A percentile compares a stretch with the other conserved stretches of the same genome.
Evolutionary conservation across 106 monocot species (phyloP).

Genomic region (Posidonia australis): DNA sequence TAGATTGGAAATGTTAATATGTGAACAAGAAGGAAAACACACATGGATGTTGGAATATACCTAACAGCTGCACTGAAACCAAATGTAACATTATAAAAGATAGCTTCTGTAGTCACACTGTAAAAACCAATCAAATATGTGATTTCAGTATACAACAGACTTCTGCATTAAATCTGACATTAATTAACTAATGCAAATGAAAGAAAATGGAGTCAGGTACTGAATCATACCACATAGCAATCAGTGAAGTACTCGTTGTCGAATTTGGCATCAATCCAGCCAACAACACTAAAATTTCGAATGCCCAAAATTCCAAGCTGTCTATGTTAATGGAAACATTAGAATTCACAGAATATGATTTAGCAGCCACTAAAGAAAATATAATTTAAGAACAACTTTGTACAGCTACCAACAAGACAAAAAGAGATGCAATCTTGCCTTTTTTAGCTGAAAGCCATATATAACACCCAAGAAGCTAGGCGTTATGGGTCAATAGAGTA

Average conservation of each 20-base stretch:
- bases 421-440: too few species aligned
- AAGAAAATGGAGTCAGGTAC: too few species aligned
- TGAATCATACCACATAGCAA: slow-evolving; percentile 68
- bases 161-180: too few species aligned
- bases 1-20: not conserved
- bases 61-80: slow-evolving; percentile 85
- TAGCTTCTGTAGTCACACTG: slow-evolving; percentile 74
- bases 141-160: not conserved
- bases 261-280: slow-evolving; percentile 76
- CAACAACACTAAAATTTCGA: slow-evolving; percentile 71
- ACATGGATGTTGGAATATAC: slow-evolving; percentile 17
- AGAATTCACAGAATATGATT: too few species aligned
- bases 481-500: too few species aligned
- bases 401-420: too few species aligned
- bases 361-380: too few species aligned
- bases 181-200: too few species aligned
- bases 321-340: too few species aligned
- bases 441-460: too few species aligned
- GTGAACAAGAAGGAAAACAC: not conserved
- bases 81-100: slow-evolving; percentile 52
- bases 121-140: not conserved
- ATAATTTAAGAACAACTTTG: too few species aligned
- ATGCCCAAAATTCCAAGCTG: slow-evolving; percentile 85
- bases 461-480: too few species aligned
- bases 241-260: slow-evolving; percentile 59